Evolutionary conservation across 441 rosid genomes (phyloP).

Genomic region (Erysimum pusillum): DNA sequence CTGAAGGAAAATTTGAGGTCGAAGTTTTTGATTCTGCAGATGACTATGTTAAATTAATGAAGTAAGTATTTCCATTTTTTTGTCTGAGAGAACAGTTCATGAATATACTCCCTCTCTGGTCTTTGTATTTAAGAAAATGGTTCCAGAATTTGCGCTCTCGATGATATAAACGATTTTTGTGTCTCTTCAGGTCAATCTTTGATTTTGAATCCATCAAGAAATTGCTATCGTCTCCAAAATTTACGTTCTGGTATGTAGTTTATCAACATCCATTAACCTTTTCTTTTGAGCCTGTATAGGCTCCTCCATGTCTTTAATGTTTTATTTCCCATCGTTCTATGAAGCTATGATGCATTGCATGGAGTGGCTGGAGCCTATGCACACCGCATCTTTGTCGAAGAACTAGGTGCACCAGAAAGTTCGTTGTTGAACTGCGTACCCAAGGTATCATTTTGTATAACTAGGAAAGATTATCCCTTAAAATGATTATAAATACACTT

Average conservation of each 20-base stretch:
- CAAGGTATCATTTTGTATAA: too few species aligned
- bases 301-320: too few species aligned
- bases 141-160: too few species aligned
- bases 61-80: too few species aligned
- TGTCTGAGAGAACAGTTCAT: too few species aligned
- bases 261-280: too few species aligned
- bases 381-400: constrained; percentile 89
- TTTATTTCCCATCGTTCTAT: constrained; percentile 27
- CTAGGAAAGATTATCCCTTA: too few species aligned
- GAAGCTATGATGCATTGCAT: constrained; percentile 92
- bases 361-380: constrained; percentile 99
- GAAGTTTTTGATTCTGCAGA: constrained; percentile 94
- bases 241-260: constrained; percentile 85
- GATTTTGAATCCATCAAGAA: constrained; percentile 80
- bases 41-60: constrained; percentile 93
- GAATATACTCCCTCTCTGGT: too few species aligned
- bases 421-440: constrained; percentile 89
- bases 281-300: too few species aligned
- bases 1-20: constrained; percentile 88
- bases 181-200: constrained; percentile 82
- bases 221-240: constrained; percentile 86
- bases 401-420: constrained; percentile 88
- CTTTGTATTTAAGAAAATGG: too few species aligned
- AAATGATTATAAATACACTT: too few species aligned
- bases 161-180: too few species aligned